A percentile compares a stretch with the other conserved stretches of the same genome.
phyloP scores from a whole-genome alignment of 2,329 filamentous ascomycete genomes.

The Sporothrix pseudoabietina region DNA sequence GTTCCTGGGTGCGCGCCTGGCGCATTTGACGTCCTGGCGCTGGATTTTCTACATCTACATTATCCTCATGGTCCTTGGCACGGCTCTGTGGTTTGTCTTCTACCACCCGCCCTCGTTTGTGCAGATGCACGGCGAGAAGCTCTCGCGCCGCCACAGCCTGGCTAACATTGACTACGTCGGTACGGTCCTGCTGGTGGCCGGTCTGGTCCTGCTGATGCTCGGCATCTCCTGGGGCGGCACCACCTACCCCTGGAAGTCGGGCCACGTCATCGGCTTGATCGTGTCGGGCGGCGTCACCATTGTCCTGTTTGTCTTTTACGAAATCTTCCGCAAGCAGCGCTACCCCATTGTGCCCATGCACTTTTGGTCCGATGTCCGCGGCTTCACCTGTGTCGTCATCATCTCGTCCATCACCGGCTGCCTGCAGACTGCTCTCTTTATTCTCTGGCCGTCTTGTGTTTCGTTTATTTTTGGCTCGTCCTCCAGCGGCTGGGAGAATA shows the following conservation, averaged over 20 bases:
- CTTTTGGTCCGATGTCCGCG: constrained; percentile 3
- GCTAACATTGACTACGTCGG: constrained; percentile 11
- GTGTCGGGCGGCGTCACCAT: neutral
- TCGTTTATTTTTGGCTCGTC: neutral
- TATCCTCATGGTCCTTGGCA: neutral
- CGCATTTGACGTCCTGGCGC: neutral
- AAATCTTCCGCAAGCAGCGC: constrained; percentile 4
- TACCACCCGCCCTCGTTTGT: constrained; percentile 7
- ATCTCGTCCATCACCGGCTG: constrained; percentile 3
- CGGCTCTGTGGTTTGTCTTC: neutral
- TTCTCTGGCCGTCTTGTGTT: neutral
- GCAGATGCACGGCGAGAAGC: constrained; percentile 12
- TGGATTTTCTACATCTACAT: constrained; percentile 8
- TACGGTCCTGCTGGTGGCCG: neutral
- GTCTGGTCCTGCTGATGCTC: constrained; percentile 37
- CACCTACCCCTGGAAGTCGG: constrained; percentile 38
- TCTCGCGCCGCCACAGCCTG: neutral
- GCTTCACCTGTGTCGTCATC: neutral
- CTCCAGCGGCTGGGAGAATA: neutral
- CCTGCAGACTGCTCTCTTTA: neutral
- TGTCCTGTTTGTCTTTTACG: constrained; percentile 4
- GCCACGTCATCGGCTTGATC: neutral
- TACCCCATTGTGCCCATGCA: constrained; percentile 2
- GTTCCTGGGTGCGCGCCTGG: neutral
- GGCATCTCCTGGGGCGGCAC: constrained; percentile 44